A percentile compares a stretch with the other conserved stretches of the same genome.
phyloP scores from a whole-genome alignment of 2,329 filamentous ascomycete genomes.

The Gnomoniopsis sp. region DNA sequence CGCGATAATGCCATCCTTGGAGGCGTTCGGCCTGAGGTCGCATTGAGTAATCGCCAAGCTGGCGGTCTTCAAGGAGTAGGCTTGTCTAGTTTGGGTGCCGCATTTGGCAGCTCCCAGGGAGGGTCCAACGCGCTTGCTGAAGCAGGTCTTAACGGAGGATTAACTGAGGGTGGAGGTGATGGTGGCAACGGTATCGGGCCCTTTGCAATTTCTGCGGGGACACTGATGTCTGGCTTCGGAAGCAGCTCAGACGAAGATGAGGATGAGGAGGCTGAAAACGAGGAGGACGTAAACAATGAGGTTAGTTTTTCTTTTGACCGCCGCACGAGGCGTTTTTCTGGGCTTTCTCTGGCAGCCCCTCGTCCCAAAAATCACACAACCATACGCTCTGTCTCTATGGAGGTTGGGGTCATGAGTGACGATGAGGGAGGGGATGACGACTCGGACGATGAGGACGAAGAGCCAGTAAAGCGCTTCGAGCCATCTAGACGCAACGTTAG shows the following conservation, averaged over 20 bases:
- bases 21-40: conserved; percentile 87
- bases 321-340: conserved; percentile 17
- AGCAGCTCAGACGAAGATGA: conserved; percentile 96
- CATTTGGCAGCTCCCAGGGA: conserved; percentile 27
- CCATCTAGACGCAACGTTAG: neutral
- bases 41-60: conserved; percentile 70
- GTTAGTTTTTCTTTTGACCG: conserved; percentile 43
- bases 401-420: conserved; percentile 4
- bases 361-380: conserved; percentile 9
- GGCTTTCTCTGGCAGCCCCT: conserved; percentile 9
- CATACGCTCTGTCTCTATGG: conserved; percentile 4
- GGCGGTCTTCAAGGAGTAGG: conserved; percentile 47
- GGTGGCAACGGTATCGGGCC: conserved; percentile 64
- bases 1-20: conserved; percentile 97
- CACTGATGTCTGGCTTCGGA: conserved; percentile 84
- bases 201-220: conserved; percentile 70
- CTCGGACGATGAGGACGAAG: neutral
- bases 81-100: conserved; percentile 41
- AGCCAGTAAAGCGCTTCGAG: neutral
- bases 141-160: conserved; percentile 73
- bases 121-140: conserved; percentile 68
- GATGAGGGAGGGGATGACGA: neutral
- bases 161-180: conserved; percentile 60
- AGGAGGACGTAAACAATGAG: conserved; percentile 70
- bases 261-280: conserved; percentile 84